Base-by-base conservation (phyloP, 768 basidiomycete genomes). In the Tylopilus sp. region DNA sequence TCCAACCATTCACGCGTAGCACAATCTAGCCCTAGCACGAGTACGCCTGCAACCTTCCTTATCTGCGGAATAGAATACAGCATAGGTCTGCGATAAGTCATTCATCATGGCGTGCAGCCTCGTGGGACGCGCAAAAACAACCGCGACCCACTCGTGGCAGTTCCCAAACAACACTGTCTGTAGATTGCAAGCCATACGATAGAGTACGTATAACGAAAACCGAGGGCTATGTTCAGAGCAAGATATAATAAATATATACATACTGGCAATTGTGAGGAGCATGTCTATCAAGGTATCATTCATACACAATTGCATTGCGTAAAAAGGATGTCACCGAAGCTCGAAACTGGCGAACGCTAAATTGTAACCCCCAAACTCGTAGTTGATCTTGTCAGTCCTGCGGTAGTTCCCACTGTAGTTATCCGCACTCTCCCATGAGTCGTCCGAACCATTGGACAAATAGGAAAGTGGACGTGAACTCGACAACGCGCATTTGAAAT, bases 331-430 rank as follows among this genome's bases (percentile, higher is more conserved):
- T 70, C 62, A 73, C 56, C 70, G 69, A 63, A 75, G 64, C 69
- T 91, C 88, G 69, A 92, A 94, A 66, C 85, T 91, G 36, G 91
- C 88, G 67, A 92, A 94, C 15, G 91, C 91, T 54, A 94, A 75
- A 67, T 91, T 90, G 66, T 94, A 94, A 47, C 86, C 92, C 41
- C 90, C 89, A 66, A 98, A 93, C 69, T 95, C 94, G 74, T 99
- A 99, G 68, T 95, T 92, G 69, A 99, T 98, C 72, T 95, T 91
- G 74, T 98, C 97, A 44, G 90, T 95, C 58, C 94, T 76, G 59
- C 75, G 82, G 71, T 95, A 98, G 13, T 61, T 69, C 57, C 62
- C 58, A 57, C 58, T 48, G 65, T 55, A 50, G 49, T 55, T 48
- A 43, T 62, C 52, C 23, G 45, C 48, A 42, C n/a, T 39, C 43